Evolutionary conservation across 176 grass and related monocot species (phyloP).

Genomic region (Triticum dicoccoides): DNA sequence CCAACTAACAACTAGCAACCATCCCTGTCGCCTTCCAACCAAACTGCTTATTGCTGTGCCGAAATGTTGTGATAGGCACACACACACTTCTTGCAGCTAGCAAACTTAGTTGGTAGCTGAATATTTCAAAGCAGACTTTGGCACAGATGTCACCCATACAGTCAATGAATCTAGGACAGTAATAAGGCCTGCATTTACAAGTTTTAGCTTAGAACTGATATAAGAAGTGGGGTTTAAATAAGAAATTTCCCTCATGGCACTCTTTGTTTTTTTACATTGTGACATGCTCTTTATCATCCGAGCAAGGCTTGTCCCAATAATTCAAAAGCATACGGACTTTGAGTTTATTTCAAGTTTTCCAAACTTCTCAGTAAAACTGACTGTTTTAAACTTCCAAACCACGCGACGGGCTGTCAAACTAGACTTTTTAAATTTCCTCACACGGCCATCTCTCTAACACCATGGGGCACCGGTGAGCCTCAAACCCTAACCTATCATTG

Average conservation of each 20-base stretch:
- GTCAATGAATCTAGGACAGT: background rate
- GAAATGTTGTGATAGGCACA: slow-evolving; percentile 38
- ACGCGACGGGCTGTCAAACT: background rate
- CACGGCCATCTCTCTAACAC: background rate
- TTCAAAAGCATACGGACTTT: background rate
- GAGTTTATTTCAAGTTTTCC: background rate
- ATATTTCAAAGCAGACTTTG: background rate
- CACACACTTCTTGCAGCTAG: background rate
- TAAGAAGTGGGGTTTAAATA: background rate
- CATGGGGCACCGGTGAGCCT: background rate
- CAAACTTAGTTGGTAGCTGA: background rate
- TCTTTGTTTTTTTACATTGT: background rate
- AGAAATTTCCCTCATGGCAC: background rate
- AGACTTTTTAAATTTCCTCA: background rate
- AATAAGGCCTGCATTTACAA: background rate
- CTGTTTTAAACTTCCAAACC: no score
- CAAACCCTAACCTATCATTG: background rate
- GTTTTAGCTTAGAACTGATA: background rate
- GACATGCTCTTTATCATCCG: background rate
- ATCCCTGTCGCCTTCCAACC: slow-evolving; percentile 54
- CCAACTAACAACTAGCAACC: slow-evolving; percentile 43
- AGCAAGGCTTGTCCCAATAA: background rate
- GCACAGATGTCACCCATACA: slow-evolving; percentile 5
- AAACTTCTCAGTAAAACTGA: background rate
- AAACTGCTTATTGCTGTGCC: slow-evolving; percentile 30